Evolutionary conservation across 805 yeast species (phyloP).

Genomic region (Lipomyces spencermartinsiae): DNA sequence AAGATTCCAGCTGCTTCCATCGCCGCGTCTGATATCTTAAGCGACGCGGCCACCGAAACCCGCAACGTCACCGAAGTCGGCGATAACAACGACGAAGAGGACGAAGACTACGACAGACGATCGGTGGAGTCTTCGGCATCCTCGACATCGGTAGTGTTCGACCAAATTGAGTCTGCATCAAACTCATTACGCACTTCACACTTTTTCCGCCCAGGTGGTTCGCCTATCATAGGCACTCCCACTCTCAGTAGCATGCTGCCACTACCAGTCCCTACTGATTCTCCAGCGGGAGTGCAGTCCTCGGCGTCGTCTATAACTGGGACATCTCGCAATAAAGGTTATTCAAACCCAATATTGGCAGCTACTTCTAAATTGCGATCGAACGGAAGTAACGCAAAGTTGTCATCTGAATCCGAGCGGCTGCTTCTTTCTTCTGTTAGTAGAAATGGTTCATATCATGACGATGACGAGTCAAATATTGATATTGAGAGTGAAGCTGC

Average conservation of each 20-base stretch:
- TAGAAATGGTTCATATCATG: conserved; percentile 15
- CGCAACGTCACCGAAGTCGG: not conserved
- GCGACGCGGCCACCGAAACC: not conserved
- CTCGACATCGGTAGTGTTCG: conserved; percentile 35
- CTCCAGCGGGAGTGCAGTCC: conserved; percentile 9
- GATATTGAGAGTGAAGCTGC: conserved; percentile 18
- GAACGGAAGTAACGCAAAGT: conserved; percentile 1
- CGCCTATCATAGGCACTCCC: not conserved
- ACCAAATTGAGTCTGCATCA: conserved; percentile 33
- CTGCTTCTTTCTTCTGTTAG: conserved; percentile 23
- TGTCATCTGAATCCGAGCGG: conserved; percentile 27
- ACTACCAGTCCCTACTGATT: not conserved
- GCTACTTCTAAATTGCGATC: conserved; percentile 16
- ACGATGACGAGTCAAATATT: conserved; percentile 5
- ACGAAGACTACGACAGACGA: conserved; percentile 15
- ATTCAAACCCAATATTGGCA: conserved; percentile 10
- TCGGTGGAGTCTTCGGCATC: conserved; percentile 32
- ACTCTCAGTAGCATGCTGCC: not conserved
- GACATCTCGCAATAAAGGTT: conserved; percentile 8
- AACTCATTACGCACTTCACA: conserved; percentile 26
- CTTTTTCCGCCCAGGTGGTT: conserved; percentile 13
- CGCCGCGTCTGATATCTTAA: conserved; percentile 17
- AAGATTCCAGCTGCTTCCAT: conserved; percentile 16
- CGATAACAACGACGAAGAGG: conserved; percentile 18
- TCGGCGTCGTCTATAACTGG: conserved; percentile 19